A percentile compares a stretch with the other conserved stretches of the same genome.
Evolutionary conservation across 129 eudicot genomes (phyloP).

Genomic region (Pulicaria dysenterica): DNA sequence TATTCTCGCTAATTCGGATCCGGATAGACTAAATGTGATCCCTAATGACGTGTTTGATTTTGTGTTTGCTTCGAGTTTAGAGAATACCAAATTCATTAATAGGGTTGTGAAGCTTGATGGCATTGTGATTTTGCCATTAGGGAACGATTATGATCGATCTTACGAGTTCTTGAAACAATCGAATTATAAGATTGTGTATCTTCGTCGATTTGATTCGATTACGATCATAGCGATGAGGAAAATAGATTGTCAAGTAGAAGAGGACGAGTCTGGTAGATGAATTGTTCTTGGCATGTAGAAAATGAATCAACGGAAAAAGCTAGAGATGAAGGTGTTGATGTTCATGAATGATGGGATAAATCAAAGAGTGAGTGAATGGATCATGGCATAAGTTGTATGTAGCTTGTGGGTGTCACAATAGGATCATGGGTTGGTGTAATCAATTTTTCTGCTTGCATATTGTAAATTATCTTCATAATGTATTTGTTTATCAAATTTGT

Average conservation of each 20-base stretch:
- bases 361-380: constrained; percentile 14
- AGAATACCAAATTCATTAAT: constrained; percentile 26
- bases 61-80: constrained; percentile 37
- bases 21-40: constrained; percentile 14
- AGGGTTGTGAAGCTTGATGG: constrained; percentile 50
- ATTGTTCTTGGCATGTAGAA: constrained; percentile 22
- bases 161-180: constrained; percentile 25
- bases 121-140: constrained; percentile 42
- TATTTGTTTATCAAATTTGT: not conserved
- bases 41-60: constrained; percentile 51
- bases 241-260: constrained; percentile 27
- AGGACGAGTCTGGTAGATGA: constrained; percentile 25
- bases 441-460: not conserved
- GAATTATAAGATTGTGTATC: constrained; percentile 54
- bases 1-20: constrained; percentile 35
- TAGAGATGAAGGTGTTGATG: constrained; percentile 52
- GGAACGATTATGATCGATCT: constrained; percentile 31
- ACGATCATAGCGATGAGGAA: constrained; percentile 53
- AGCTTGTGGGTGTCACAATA: constrained; percentile 2
- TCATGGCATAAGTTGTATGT: constrained; percentile 15
- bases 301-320: constrained; percentile 12
- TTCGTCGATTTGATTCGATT: constrained; percentile 44
- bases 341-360: constrained; percentile 55
- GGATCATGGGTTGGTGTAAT: not conserved
- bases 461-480: not conserved